These are phyloP conservation scores for Hypholoma fasciculare DNA, from an alignment of 768 basidiomycete species.

Conservation along the genomic window DNA sequence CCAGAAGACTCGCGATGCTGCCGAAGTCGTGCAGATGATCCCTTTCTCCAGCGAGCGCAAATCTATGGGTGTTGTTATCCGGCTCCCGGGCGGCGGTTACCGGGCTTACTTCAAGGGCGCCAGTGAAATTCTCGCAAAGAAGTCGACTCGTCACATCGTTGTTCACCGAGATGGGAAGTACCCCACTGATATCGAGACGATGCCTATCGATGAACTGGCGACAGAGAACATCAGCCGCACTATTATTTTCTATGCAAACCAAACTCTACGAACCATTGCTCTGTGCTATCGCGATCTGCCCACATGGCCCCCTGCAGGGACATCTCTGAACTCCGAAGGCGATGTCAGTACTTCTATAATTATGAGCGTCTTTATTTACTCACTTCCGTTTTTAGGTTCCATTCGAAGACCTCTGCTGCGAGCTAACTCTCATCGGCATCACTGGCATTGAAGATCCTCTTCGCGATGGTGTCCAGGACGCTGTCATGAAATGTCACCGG, in stretches of 20 bases:
- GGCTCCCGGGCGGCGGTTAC: constrained; percentile 48
- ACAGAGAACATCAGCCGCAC: constrained; percentile 86
- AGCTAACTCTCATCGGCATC: constrained; percentile 86
- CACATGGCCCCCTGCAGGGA: constrained; percentile 75
- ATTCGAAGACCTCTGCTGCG: constrained; percentile 65
- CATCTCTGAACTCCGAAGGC: constrained; percentile 38
- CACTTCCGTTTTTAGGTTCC: constrained; percentile 46
- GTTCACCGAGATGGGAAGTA: constrained; percentile 42
- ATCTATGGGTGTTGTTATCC: constrained; percentile 90
- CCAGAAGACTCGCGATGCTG: constrained; percentile 59
- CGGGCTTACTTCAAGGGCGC: constrained; percentile 92
- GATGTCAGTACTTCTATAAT: constrained; percentile 42
- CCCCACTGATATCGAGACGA: constrained; percentile 47
- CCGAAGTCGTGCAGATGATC: constrained; percentile 77
- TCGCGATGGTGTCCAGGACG: constrained; percentile 84
- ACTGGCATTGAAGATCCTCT: constrained; percentile 97
- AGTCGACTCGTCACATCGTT: constrained; percentile 72
- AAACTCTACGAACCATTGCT: constrained; percentile 92
- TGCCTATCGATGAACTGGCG: constrained; percentile 62
- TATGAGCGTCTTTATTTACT: constrained; percentile 7
- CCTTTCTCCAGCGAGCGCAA: constrained; percentile 95
- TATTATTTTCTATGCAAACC: constrained; percentile 98
- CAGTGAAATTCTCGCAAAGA: constrained; percentile 86
- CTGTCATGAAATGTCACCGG: constrained; percentile 81
- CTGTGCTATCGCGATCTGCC: constrained; percentile 90